Percentiles rank a stretch among this genome's conserved stretches.
Conservation (phyloP, 169 alveolate species). For the Plasmodium cynomolgi region DNA sequence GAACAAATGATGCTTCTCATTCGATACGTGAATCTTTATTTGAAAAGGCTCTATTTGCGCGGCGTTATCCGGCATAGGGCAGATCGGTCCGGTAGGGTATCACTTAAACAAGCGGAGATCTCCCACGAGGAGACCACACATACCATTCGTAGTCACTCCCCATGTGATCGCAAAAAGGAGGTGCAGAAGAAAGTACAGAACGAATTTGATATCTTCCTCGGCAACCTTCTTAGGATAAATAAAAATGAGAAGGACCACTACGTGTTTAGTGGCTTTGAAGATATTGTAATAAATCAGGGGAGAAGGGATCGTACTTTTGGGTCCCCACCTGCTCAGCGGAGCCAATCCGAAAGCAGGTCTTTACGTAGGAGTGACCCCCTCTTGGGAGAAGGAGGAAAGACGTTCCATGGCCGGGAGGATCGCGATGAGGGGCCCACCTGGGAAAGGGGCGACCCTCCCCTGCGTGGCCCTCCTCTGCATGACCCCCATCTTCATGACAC, state of each 20-base stretch:
- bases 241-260: slow-evolving; percentile 68
- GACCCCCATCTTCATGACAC: neutral
- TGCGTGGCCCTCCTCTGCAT: too few relatives aligned
- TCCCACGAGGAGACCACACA: neutral
- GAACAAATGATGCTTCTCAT: slow-evolving; percentile 61
- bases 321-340: neutral
- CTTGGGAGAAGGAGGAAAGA: neutral
- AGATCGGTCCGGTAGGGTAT: neutral
- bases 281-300: slow-evolving; percentile 9
- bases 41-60: slow-evolving; percentile 29
- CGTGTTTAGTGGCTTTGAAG: slow-evolving; percentile 47
- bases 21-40: slow-evolving; percentile 47
- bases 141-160: neutral
- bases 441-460: neutral
- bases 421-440: neutral
- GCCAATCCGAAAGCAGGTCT: neutral
- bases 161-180: neutral
- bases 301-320: neutral
- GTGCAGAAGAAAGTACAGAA: neutral
- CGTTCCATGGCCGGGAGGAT: neutral
- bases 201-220: slow-evolving; percentile 34
- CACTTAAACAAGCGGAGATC: neutral
- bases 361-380: neutral
- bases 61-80: slow-evolving; percentile 41
- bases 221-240: slow-evolving; percentile 48